phyloP scores from a whole-genome alignment of 176 grass and related monocot genomes.

The Leersia perrieri region DNA sequence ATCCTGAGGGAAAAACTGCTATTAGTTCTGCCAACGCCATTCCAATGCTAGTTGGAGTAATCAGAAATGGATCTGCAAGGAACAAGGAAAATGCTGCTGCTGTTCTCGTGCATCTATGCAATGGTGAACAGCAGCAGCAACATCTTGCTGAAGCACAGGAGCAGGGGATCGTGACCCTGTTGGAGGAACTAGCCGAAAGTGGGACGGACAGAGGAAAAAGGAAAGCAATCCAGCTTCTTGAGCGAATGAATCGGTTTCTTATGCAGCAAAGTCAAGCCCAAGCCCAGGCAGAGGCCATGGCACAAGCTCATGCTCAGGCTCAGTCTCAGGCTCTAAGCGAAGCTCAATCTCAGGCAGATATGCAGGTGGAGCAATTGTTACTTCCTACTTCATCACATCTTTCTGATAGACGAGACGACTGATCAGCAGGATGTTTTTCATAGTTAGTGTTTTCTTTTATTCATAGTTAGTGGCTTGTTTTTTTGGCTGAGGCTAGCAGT shows the following conservation, averaged over 20 bases:
- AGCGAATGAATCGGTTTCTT: conserved; percentile 64
- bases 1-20: conserved; percentile 74
- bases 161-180: conserved; percentile 50
- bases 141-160: conserved; percentile 78
- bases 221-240: conserved; percentile 73
- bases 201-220: conserved; percentile 82
- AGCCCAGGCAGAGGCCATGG: conserved; percentile 42
- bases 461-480: conserved; percentile 33
- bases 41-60: conserved; percentile 63
- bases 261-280: conserved; percentile 66
- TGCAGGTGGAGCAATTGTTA: conserved; percentile 25
- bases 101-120: conserved; percentile 76
- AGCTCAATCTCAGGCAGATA: conserved; percentile 29
- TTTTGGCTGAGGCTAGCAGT: conserved; percentile 15
- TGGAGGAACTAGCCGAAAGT: conserved; percentile 67
- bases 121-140: conserved; percentile 66
- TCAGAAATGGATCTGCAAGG: conserved; percentile 69
- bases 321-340: neutral
- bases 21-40: conserved; percentile 55
- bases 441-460: conserved; percentile 33
- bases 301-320: conserved; percentile 13
- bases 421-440: conserved; percentile 18
- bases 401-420: conserved; percentile 43
- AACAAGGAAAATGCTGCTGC: conserved; percentile 94
- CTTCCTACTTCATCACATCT: conserved; percentile 27